These are phyloP conservation scores for Suillus subalutaceus DNA, from an alignment of 768 basidiomycete genomes.

Conservation along the genomic window DNA sequence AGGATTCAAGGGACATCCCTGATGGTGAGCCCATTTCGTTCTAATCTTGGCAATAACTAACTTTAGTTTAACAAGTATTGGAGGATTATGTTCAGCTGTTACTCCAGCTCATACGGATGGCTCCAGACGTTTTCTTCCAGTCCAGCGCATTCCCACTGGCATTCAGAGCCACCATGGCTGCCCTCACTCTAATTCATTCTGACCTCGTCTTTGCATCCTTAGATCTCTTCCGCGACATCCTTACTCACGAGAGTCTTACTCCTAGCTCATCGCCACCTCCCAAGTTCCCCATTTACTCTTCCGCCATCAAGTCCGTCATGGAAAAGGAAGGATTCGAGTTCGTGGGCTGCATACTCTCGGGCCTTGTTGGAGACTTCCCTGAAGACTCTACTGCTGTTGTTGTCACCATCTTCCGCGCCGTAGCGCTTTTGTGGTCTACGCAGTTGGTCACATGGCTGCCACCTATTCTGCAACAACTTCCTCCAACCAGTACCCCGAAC, in stretches of 20 bases:
- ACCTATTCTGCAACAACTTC: slow-evolving; percentile 69
- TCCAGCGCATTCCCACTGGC: slow-evolving; percentile 77
- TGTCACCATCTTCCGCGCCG: slow-evolving; percentile 74
- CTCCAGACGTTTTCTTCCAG: slow-evolving; percentile 78
- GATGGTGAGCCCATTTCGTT: slow-evolving; percentile 67
- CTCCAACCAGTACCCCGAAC: slow-evolving; percentile 58
- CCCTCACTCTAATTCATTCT: slow-evolving; percentile 80
- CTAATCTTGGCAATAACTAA: slow-evolving; percentile 7
- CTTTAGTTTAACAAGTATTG: slow-evolving; percentile 59
- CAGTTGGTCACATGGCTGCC: slow-evolving; percentile 77
- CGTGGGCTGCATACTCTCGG: slow-evolving; percentile 67
- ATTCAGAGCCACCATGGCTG: slow-evolving; percentile 74
- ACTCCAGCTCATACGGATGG: slow-evolving; percentile 62
- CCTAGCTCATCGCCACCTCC: slow-evolving; percentile 52
- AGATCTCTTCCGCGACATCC: slow-evolving; percentile 74
- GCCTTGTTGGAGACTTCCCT: slow-evolving; percentile 86
- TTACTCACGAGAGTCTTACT: slow-evolving; percentile 73
- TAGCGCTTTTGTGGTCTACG: slow-evolving; percentile 67
- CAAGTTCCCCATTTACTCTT: slow-evolving; percentile 64
- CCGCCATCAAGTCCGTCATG: slow-evolving; percentile 61
- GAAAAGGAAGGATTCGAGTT: slow-evolving; percentile 76
- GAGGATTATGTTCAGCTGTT: slow-evolving; percentile 92
- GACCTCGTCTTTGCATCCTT: slow-evolving; percentile 83
- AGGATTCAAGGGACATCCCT: slow-evolving; percentile 74
- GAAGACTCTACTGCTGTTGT: slow-evolving; percentile 78